Evolutionary conservation across 106 monocot species (phyloP).

Genomic region (Phalaenopsis aphrodite): DNA sequence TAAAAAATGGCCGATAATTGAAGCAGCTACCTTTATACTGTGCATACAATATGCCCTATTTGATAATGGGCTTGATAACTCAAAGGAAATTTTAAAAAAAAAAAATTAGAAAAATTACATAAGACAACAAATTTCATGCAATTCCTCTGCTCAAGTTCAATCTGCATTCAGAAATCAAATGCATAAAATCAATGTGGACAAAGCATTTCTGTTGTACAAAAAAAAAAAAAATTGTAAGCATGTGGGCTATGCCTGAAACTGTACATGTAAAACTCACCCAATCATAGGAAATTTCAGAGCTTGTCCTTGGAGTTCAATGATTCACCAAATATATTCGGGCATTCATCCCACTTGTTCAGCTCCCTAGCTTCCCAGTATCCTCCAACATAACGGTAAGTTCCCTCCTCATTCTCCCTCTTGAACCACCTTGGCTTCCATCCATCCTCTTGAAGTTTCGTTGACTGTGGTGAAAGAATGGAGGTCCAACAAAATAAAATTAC

Average conservation of each 20-base stretch:
- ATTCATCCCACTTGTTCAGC: slow-evolving; percentile 47
- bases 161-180: slow-evolving; percentile 1
- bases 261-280: background rate
- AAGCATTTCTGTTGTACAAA: background rate
- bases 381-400: slow-evolving; percentile 42
- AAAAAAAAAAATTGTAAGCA: background rate
- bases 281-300: background rate
- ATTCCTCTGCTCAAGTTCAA: background rate
- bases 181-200: background rate
- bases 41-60: background rate
- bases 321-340: slow-evolving; percentile 60
- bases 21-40: background rate
- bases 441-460: slow-evolving; percentile 64
- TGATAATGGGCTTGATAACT: background rate
- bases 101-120: slow-evolving; percentile 2
- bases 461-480: slow-evolving; percentile 21
- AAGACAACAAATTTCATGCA: background rate
- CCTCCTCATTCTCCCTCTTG: slow-evolving; percentile 20
- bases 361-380: slow-evolving; percentile 83
- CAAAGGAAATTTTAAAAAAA: background rate
- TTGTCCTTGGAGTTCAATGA: slow-evolving; percentile 2
- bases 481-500: background rate
- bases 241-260: background rate
- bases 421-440: slow-evolving; percentile 75
- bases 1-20: background rate